phyloP scores from a whole-genome alignment of 192 early-diverging fungal species.

The Umbelopsis ramanniana region DNA sequence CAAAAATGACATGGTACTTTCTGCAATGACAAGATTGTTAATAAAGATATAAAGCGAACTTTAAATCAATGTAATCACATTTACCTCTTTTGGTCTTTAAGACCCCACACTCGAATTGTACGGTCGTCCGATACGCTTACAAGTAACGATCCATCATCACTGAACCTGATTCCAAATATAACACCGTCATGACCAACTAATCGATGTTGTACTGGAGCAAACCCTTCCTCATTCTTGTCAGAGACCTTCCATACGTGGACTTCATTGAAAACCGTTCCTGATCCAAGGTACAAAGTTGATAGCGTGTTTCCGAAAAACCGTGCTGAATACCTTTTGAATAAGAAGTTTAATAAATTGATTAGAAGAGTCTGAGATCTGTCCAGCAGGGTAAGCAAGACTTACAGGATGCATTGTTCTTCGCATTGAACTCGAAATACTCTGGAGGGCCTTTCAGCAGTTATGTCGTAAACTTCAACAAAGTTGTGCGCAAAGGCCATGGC shows the following conservation, averaged over 20 bases:
- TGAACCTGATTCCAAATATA: constrained; percentile 77
- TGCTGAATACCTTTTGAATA: constrained; percentile 60
- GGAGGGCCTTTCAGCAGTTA: constrained; percentile 23
- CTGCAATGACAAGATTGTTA: neutral
- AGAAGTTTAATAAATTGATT: neutral
- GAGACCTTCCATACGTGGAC: constrained; percentile 71
- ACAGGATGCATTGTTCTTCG: constrained; percentile 67
- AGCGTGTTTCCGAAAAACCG: constrained; percentile 64
- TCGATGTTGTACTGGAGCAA: constrained; percentile 47
- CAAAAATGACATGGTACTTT: constrained; percentile 55
- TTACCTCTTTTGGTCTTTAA: constrained; percentile 38
- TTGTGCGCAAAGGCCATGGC: constrained; percentile 80
- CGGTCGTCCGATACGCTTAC: constrained; percentile 85
- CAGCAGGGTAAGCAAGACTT: constrained; percentile 1
- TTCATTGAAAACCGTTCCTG: constrained; percentile 87
- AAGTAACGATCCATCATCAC: constrained; percentile 55
- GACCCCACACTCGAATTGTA: constrained; percentile 76
- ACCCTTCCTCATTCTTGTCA: constrained; percentile 39
- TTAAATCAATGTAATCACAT: constrained; percentile 24
- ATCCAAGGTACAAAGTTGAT: constrained; percentile 58
- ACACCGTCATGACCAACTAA: constrained; percentile 75
- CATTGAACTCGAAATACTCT: constrained; percentile 56
- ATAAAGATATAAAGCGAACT: neutral
- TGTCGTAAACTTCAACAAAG: constrained; percentile 64
- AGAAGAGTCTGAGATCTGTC: neutral